Evolutionary conservation across 345 rosid genomes (phyloP).

Genomic region (Litchi chinensis): DNA sequence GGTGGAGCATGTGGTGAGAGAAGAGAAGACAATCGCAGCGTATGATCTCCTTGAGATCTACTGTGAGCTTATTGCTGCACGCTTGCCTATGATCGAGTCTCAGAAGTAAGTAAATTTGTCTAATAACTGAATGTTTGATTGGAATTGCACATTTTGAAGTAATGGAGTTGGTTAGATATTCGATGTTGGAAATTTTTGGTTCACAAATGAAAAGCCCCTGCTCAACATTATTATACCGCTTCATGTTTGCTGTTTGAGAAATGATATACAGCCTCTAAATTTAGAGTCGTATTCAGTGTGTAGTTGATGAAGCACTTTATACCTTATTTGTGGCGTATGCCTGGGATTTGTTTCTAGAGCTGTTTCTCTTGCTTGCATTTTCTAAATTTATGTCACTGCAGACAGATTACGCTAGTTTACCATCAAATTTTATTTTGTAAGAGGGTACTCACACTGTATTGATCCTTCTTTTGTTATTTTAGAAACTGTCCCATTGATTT

Average conservation of each 20-base stretch:
- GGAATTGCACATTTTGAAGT: not conserved
- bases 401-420: not conserved
- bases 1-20: slow-evolving; percentile 95
- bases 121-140: slow-evolving; percentile 1
- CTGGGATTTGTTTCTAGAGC: not conserved
- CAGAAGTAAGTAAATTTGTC: slow-evolving; percentile 57
- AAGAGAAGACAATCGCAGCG: slow-evolving; percentile 88
- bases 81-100: slow-evolving; percentile 79
- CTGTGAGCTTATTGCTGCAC: slow-evolving; percentile 73
- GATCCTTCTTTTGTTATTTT: slow-evolving; percentile 16
- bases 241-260: not conserved
- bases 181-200: slow-evolving; percentile 7
- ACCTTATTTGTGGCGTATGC: not conserved
- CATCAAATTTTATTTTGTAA: slow-evolving; percentile 3
- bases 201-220: not conserved
- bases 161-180: not conserved
- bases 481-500: slow-evolving; percentile 80
- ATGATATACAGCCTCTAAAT: not conserved
- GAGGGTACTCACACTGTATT: not conserved
- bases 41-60: slow-evolving; percentile 79
- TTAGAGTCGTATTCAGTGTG: not conserved
- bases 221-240: not conserved
- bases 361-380: not conserved
- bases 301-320: not conserved
- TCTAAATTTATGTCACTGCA: not conserved